Conservation (phyloP, 768 basidiomycete genomes). For the Tricholoma saponaceum region DNA sequence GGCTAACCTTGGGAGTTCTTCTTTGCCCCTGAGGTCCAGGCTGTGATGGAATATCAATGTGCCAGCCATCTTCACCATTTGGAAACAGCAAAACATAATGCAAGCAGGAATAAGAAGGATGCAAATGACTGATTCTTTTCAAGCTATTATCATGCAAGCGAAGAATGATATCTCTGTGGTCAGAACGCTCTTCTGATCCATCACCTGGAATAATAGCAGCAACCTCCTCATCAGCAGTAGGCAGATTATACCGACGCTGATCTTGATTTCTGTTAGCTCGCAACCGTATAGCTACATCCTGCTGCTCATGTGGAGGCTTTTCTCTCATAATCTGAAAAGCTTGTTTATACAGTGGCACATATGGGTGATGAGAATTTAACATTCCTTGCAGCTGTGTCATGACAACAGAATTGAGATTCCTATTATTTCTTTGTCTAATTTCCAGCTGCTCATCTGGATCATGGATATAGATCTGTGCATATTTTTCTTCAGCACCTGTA, state of each 20-base stretch:
- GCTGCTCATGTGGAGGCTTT: conserved; percentile 10
- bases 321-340: conserved; percentile 17
- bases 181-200: conserved; percentile 11
- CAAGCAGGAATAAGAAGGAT: conserved; percentile 28
- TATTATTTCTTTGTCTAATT: conserved; percentile 9
- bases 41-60: conserved; percentile 15
- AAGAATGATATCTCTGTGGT: conserved; percentile 28
- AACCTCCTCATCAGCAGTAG: conserved; percentile 33
- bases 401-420: conserved; percentile 1
- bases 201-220: conserved; percentile 32
- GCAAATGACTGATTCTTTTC: conserved; percentile 24
- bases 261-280: conserved; percentile 16
- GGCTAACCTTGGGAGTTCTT: conserved; percentile 6
- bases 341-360: conserved; percentile 17
- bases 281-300: conserved; percentile 1
- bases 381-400: conserved; percentile 6
- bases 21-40: not conserved
- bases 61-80: conserved; percentile 34
- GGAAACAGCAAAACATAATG: conserved; percentile 28
- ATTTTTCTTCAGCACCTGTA: not conserved
- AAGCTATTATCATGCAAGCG: conserved; percentile 13
- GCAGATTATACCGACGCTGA: conserved; percentile 32
- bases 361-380: conserved; percentile 6
- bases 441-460: conserved; percentile 17
- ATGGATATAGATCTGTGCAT: conserved; percentile 34